Base-by-base conservation (phyloP, 2,329 filamentous ascomycete genomes). In the Monilinia polystroma region DNA sequence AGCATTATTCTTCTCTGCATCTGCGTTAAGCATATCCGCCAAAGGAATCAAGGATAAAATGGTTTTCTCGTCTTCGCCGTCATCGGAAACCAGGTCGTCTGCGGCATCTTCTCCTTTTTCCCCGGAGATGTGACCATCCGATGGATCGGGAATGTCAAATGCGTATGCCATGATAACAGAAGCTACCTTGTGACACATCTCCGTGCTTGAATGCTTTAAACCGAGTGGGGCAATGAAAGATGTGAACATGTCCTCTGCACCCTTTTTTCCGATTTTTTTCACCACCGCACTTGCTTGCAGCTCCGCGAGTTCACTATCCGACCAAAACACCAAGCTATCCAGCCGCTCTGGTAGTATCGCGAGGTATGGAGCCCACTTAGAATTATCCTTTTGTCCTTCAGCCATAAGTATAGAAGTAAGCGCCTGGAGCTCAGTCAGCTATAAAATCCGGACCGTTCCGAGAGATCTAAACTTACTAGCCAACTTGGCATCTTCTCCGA, bases 81-180 rank as follows among this genome's bases (percentile, higher is more conserved):
- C 80, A 18, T 80, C 81, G 20, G 74, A 75, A 69, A 82, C 73
- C 60, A 82, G 80, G 4, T 80, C 80, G 49, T 80, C 80, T 64
- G 81, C 78, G 10, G 78, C 78, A 4, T 84, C 83, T 32, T 84
- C 80, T 11, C 63, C 70, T n/a, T 76, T 76, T 4, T 84, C 82
- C 35, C 83, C 80, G 45, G 83, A 81, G 0, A 77, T 74, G n/a
- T 72, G 72, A 47, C 63, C 55, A n/a, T 66, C 66, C 43, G 67
- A 53, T 49, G 58, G 56, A 52, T 77, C 74, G 4, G 75, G 73
- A 57, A 91, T 83, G 70, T 91, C 89, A 73, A 91, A 91, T 8
- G 87, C 88, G 75, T 90, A 91, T 8, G 87, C 87, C 88, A 90
- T 90, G 71, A 91, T 89, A 23, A 86, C 81, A 11, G 85, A 88